Evolutionary conservation across 116 monocot genomes (phyloP).

Genomic region (Thalassia testudinum): DNA sequence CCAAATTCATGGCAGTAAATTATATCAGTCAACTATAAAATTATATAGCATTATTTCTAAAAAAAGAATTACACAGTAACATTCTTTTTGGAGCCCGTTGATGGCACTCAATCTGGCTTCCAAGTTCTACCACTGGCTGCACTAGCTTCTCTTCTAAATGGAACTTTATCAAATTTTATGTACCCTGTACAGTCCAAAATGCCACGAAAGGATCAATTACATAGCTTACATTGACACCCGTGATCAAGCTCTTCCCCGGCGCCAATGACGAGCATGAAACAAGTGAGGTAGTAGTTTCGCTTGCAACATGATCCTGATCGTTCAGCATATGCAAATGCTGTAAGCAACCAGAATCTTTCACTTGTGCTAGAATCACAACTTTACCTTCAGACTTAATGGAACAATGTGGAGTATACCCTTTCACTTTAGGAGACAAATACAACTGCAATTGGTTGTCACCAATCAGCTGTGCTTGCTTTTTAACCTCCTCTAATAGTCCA

Average conservation of each 20-base stretch:
- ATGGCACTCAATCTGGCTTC: no score
- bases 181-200: no score
- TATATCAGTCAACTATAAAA: no score
- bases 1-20: no score
- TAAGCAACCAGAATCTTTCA: neutral
- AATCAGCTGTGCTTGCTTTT: slow-evolving; percentile 12
- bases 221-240: neutral
- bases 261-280: neutral
- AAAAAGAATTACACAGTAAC: no score
- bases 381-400: slow-evolving; percentile 21
- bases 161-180: no score
- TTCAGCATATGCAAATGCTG: neutral
- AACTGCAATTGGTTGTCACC: slow-evolving; percentile 10
- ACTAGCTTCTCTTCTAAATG: no score
- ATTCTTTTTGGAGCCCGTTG: no score
- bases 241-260: neutral
- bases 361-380: neutral
- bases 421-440: slow-evolving; percentile 9
- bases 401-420: slow-evolving; percentile 38
- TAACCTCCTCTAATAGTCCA: slow-evolving; percentile 22
- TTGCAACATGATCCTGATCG: slow-evolving; percentile 8
- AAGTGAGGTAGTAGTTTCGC: neutral
- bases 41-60: no score
- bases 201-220: no score
- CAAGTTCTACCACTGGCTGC: no score